phyloP scores from a whole-genome alignment of 495 filamentous ascomycete species.

The Hyaloscypha finlandica region DNA sequence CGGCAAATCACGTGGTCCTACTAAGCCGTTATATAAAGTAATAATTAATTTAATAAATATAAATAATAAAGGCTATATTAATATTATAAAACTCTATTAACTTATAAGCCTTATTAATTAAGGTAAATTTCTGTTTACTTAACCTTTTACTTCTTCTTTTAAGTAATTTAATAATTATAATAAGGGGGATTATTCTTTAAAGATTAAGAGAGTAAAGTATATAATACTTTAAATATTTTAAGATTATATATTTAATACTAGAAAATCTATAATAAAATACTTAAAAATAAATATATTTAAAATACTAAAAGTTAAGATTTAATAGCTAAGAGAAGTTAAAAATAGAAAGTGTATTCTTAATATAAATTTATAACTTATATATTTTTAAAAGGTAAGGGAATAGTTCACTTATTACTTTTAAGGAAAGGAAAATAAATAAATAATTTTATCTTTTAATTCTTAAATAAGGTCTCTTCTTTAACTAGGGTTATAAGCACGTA shows the following conservation, averaged over 20 bases:
- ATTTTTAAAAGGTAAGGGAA: neutral
- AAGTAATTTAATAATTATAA: neutral
- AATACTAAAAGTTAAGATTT: neutral
- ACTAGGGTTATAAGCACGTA: neutral
- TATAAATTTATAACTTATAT: neutral
- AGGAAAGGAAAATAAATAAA: neutral
- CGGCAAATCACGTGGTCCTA: too few species aligned
- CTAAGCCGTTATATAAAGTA: too few species aligned
- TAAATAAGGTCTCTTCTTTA: neutral
- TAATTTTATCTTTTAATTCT: neutral
- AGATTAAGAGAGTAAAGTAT: neutral
- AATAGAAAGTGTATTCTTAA: neutral
- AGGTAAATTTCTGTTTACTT: too few species aligned
- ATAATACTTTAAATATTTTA: neutral
- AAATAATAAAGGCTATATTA: neutral
- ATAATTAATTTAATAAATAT: too few species aligned
- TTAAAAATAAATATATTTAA: neutral
- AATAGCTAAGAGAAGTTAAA: neutral
- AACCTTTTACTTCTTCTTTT: too few species aligned
- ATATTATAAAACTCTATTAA: neutral
- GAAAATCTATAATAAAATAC: neutral
- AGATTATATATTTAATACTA: neutral
- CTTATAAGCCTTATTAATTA: neutral
- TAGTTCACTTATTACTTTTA: neutral
- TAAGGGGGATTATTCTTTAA: neutral